Evolutionary conservation across 192 early-diverging fungal species (phyloP).

Genomic region (Backusella circina): DNA sequence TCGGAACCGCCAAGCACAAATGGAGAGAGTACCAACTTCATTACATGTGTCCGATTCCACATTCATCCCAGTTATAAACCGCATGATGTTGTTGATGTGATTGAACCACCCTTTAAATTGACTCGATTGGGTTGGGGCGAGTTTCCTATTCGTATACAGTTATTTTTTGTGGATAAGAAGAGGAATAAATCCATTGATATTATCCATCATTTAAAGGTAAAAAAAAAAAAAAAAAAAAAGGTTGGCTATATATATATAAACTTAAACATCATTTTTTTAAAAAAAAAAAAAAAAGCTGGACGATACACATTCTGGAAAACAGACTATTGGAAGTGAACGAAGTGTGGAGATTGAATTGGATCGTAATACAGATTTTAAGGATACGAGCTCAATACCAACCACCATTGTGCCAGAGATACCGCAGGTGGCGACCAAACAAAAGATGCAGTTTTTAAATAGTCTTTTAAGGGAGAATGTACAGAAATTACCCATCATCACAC

Average conservation of each 20-base stretch:
- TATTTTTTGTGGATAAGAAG: conserved; percentile 77
- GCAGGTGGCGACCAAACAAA: conserved; percentile 4
- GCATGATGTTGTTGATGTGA: conserved; percentile 82
- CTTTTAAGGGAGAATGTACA: conserved; percentile 14
- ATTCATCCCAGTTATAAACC: conserved; percentile 90
- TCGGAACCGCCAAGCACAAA: conserved; percentile 50
- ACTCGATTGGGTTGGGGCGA: conserved; percentile 95
- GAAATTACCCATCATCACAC: conserved; percentile 9
- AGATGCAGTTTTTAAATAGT: conserved; percentile 13
- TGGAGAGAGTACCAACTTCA: conserved; percentile 56
- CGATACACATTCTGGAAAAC: conserved; percentile 59
- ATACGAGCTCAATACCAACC: not conserved
- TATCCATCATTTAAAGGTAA: conserved; percentile 74
- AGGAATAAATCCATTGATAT: conserved; percentile 82
- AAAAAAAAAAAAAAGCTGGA: no score
- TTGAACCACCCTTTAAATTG: conserved; percentile 73
- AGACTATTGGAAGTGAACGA: conserved; percentile 69
- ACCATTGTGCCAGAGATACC: not conserved
- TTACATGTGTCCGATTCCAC: conserved; percentile 80
- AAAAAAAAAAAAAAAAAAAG: not conserved
- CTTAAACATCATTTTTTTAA: no score
- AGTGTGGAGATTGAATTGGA: conserved; percentile 83
- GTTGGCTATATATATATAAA: not conserved
- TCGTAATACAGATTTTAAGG: conserved; percentile 67
- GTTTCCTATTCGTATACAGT: conserved; percentile 78